Conservation (phyloP, 2,329 filamentous ascomycete species). For the Meredithiella fracta region DNA sequence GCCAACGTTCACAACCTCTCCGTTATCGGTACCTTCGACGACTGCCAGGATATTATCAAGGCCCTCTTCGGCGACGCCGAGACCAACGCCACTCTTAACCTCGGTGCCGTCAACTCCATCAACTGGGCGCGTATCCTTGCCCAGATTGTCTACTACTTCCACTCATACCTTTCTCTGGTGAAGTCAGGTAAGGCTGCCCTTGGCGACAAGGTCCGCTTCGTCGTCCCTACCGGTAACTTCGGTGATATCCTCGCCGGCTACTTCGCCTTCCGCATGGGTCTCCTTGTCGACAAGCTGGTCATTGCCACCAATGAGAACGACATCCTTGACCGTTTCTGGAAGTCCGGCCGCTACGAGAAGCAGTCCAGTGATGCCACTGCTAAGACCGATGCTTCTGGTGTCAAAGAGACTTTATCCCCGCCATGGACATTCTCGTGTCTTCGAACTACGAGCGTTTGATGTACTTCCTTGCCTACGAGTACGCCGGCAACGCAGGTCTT, state of each 20-base stretch:
- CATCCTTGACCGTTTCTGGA: slow-evolving; percentile 90
- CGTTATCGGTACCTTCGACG: slow-evolving; percentile 83
- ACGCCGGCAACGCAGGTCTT: slow-evolving; percentile 41
- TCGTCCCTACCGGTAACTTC: slow-evolving; percentile 93
- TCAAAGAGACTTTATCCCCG: slow-evolving; percentile 86
- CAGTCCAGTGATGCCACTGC: slow-evolving; percentile 39
- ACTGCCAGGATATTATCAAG: slow-evolving; percentile 96
- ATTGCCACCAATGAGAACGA: slow-evolving; percentile 97
- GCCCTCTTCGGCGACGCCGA: slow-evolving; percentile 74
- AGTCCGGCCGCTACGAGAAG: slow-evolving; percentile 80
- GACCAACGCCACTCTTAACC: slow-evolving; percentile 64
- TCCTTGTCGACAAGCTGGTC: slow-evolving; percentile 74
- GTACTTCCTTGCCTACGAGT: slow-evolving; percentile 78
- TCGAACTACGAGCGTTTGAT: slow-evolving; percentile 93
- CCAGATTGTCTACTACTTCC: slow-evolving; percentile 94
- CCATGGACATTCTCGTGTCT: slow-evolving; percentile 94
- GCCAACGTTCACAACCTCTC: slow-evolving; percentile 84
- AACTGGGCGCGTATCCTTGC: slow-evolving; percentile 92
- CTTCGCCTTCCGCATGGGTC: slow-evolving; percentile 79
- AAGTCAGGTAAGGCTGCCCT: slow-evolving; percentile 40
- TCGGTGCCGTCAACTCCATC: slow-evolving; percentile 91
- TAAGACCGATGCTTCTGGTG: slow-evolving; percentile 49
- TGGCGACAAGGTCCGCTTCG: slow-evolving; percentile 59
- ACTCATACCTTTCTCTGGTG: slow-evolving; percentile 74
- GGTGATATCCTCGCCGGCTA: slow-evolving; percentile 87